Conservation (phyloP, 257 asterid species). For the Solanum corneliomulleri region DNA sequence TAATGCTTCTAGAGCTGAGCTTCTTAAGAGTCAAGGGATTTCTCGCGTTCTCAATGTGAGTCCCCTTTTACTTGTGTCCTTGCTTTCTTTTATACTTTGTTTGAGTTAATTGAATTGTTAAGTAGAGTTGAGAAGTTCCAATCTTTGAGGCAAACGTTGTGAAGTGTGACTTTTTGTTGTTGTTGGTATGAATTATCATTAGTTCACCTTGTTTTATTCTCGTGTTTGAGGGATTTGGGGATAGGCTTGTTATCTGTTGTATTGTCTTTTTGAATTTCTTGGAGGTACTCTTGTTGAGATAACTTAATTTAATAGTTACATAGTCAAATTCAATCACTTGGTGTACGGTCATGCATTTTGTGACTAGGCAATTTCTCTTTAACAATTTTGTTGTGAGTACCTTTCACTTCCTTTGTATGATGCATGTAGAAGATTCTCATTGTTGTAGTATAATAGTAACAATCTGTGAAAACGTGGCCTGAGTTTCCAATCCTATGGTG, state of each 20-base stretch:
- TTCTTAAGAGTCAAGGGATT: slow-evolving; percentile 89
- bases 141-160: background rate
- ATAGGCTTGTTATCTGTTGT: background rate
- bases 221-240: background rate
- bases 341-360: background rate
- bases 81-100: background rate
- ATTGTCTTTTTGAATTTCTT: background rate
- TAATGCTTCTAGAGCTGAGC: slow-evolving; percentile 88
- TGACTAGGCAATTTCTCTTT: background rate
- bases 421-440: background rate
- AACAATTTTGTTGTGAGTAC: background rate
- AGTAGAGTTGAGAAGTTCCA: background rate
- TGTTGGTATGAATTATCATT: background rate
- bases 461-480: background rate
- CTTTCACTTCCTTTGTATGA: background rate
- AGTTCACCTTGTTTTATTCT: background rate
- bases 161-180: background rate
- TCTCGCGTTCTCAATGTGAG: slow-evolving; percentile 81
- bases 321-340: background rate
- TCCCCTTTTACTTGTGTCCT: background rate
- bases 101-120: background rate
- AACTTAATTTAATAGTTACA: background rate
- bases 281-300: background rate
- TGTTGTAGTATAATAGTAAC: background rate
- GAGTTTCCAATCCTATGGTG: background rate